Base-by-base conservation (phyloP, 306 rosid genomes). In the Corylus heterophylla region DNA sequence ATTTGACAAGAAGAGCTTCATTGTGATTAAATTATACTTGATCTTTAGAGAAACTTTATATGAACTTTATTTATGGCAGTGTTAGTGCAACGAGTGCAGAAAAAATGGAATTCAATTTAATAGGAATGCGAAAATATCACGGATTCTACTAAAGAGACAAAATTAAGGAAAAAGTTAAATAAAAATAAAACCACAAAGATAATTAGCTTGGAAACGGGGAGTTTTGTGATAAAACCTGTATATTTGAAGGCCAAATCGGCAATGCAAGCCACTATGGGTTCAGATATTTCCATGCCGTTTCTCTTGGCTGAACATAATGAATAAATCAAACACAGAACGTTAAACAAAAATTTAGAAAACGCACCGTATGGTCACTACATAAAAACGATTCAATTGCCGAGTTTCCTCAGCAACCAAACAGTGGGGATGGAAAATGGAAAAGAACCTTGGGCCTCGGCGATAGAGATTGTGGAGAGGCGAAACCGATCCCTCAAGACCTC, bases 221-320 rank as follows among this genome's bases (percentile, higher is more conserved):
- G 22, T 54, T 54, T 10, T 0, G 12, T 54, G 18, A 10, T 6
- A 31, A 11, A 63, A 95, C 99, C 97, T 14, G 98, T 79, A 74
- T 83, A 95, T 70, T 93, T 93, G 88, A 89, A 88, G 51, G 97
- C 94, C 81, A 95, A 83, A 78, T 95, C 96, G 37, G 97, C 78
- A 27, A 95, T 44, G 89, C 97, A 95, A 81, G 91, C 69, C 73
- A 91, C 90, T 9, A 93, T 97, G 4, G 91, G 91, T 73, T 80
- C 89, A 4, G 99, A 91, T 4, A 86, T 84, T 80, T 86, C 93
- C 93, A 91, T 86, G 66, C 81, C 88, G 52, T 39, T 86, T 72
- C 64, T 76, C 73, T 83, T 91, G 18, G 88, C 93, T 89, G 89
- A 42, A 37, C 25, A 59, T 25, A 59, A 35, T 31, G 29, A 51